A percentile compares a stretch with the other conserved stretches of the same genome.
phyloP scores from a whole-genome alignment of 208 protist genomes.

The Crithidia acanthocephali region DNA sequence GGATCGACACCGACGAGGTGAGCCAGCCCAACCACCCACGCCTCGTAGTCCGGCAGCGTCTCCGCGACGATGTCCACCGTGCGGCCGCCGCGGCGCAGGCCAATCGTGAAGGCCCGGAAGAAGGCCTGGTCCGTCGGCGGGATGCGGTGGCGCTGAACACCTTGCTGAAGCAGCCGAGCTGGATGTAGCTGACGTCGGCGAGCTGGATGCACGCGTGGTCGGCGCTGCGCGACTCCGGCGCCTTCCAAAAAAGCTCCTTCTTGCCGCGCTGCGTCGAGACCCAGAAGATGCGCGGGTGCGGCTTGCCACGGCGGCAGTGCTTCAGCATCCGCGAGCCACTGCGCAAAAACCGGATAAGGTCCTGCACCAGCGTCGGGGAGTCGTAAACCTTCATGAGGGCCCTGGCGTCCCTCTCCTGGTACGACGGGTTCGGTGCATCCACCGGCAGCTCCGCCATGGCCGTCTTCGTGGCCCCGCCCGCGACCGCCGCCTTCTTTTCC shows the following conservation, averaged over 20 bases:
- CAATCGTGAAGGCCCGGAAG: constrained; percentile 90
- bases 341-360: constrained; percentile 85
- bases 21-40: constrained; percentile 90
- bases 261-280: constrained; percentile 53
- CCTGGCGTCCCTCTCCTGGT: constrained; percentile 47
- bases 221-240: constrained; percentile 46
- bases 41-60: constrained; percentile 91
- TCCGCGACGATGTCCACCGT: constrained; percentile 93
- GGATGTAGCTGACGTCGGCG: constrained; percentile 80
- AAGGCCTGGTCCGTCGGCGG: constrained; percentile 68
- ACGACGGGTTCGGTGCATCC: constrained; percentile 22
- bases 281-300: constrained; percentile 90
- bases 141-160: constrained; percentile 84
- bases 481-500: not conserved
- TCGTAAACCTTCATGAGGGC: constrained; percentile 92
- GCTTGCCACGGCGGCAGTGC: constrained; percentile 90
- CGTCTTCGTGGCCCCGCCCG: not conserved
- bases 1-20: constrained; percentile 88
- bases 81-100: constrained; percentile 73
- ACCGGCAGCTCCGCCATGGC: constrained; percentile 10
- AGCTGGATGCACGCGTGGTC: constrained; percentile 76
- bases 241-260: constrained; percentile 81
- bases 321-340: constrained; percentile 90
- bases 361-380: constrained; percentile 79
- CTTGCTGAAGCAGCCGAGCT: constrained; percentile 91